phyloP scores from a whole-genome alignment of 2,329 filamentous ascomycete species.

The Fusarium subtropicale region DNA sequence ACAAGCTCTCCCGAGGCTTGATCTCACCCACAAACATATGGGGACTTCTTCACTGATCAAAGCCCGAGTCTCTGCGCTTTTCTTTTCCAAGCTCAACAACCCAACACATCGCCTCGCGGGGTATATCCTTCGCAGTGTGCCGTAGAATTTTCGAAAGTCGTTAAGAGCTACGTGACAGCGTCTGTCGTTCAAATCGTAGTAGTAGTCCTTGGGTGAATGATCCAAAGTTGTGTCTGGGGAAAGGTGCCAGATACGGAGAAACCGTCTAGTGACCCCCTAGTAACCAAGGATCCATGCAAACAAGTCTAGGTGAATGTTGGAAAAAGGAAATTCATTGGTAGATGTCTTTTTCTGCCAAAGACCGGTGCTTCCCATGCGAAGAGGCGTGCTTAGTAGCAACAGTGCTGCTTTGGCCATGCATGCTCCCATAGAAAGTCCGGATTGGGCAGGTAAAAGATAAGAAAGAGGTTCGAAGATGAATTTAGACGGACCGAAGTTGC shows the following conservation, averaged over 20 bases:
- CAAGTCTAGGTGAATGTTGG: conserved; percentile 48
- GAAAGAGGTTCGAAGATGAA: conserved; percentile 46
- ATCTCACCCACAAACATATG: conserved; percentile 34
- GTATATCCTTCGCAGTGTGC: conserved; percentile 58
- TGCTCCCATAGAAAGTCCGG: conserved; percentile 14
- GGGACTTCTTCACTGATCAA: conserved; percentile 41
- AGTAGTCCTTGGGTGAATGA: conserved; percentile 51
- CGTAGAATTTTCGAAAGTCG: conserved; percentile 51
- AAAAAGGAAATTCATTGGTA: conserved; percentile 47
- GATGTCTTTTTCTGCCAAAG: conserved; percentile 37
- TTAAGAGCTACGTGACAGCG: conserved; percentile 54
- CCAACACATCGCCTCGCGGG: conserved; percentile 54
- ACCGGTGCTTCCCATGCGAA: conserved; percentile 9
- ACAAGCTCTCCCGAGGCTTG: conserved; percentile 45
- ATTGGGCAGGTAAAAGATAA: conserved; percentile 34
- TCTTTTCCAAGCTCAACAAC: conserved; percentile 53
- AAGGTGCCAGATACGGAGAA: conserved; percentile 45
- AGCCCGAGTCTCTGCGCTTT: conserved; percentile 47
- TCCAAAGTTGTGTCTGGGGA: conserved; percentile 50
- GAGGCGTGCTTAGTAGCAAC: not conserved
- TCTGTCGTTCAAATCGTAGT: conserved; percentile 52
- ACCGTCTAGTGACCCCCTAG: conserved; percentile 44
- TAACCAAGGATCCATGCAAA: conserved; percentile 49
- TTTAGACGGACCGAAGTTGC: conserved; percentile 48
- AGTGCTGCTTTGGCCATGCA: not conserved